Evolutionary conservation across 805 yeast genomes (phyloP).

Genomic region (Clavispora vitiphila): DNA sequence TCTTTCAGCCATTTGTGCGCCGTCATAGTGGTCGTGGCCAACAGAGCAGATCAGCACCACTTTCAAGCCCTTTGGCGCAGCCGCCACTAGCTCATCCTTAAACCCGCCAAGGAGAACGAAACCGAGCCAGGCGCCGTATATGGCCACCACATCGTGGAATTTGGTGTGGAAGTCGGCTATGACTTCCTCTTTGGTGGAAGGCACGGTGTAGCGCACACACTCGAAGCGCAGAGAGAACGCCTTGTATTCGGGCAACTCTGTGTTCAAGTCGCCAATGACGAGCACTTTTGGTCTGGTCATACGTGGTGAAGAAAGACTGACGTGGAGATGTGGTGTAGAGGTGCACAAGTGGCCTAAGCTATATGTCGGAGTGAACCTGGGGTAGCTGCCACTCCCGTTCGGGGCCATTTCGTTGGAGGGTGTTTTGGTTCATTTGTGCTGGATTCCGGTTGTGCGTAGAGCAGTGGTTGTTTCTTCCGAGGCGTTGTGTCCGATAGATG

Average conservation of each 20-base stretch:
- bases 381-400: too few species aligned
- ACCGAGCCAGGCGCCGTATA: conserved; percentile 59
- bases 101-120: conserved; percentile 50
- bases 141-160: conserved; percentile 43
- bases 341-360: too few species aligned
- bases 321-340: not conserved
- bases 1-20: conserved; percentile 30
- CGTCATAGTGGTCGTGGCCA: conserved; percentile 51
- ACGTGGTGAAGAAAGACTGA: not conserved
- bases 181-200: conserved; percentile 38
- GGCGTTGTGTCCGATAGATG: too few species aligned
- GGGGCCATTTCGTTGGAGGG: too few species aligned
- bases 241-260: conserved; percentile 41
- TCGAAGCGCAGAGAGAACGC: conserved; percentile 36
- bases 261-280: conserved; percentile 48
- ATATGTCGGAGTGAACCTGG: not conserved
- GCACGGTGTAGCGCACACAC: conserved; percentile 33
- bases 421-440: too few species aligned
- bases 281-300: conserved; percentile 34
- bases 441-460: too few species aligned
- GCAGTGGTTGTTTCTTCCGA: too few species aligned
- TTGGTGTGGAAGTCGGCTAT: conserved; percentile 34
- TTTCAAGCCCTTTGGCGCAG: conserved; percentile 42
- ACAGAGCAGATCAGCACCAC: conserved; percentile 52
- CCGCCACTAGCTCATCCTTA: conserved; percentile 35